Conservation (phyloP, 192 early-diverging fungal genomes). For the Entomortierella chlamydospora region DNA sequence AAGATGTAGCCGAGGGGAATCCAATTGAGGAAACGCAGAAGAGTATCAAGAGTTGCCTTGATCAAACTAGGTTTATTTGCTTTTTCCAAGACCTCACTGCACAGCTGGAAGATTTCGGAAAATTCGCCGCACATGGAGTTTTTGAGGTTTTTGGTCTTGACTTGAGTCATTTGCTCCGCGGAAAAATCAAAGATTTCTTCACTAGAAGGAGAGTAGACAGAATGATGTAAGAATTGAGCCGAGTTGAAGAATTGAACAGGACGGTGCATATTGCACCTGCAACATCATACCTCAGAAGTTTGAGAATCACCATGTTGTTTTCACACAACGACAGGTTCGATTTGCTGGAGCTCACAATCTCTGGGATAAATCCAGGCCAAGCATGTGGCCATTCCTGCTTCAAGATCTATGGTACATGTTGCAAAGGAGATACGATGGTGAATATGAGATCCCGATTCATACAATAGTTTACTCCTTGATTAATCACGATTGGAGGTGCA, state of each 20-base stretch:
- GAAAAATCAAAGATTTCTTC: constrained; percentile 99
- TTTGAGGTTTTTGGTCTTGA: constrained; percentile 94
- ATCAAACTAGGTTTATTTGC: constrained; percentile 92
- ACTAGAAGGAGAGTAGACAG: constrained; percentile 57
- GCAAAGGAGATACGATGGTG: not conserved
- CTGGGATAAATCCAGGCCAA: constrained; percentile 98
- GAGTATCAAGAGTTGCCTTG: constrained; percentile 89
- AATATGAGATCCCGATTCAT: not conserved
- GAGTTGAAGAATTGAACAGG: too few species aligned
- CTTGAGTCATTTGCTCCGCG: constrained; percentile 97
- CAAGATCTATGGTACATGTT: constrained; percentile 73
- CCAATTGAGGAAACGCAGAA: constrained; percentile 96
- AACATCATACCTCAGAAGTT: constrained; percentile 83
- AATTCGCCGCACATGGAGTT: constrained; percentile 95
- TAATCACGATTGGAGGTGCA: not conserved
- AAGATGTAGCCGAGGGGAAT: constrained; percentile 99
- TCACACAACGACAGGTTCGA: constrained; percentile 94
- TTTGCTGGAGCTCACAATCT: constrained; percentile 95
- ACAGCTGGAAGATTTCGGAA: constrained; percentile 93
- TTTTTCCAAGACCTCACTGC: constrained; percentile 91
- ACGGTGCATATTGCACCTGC: too few species aligned
- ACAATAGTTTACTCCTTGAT: not conserved
- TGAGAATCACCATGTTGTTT: constrained; percentile 99
- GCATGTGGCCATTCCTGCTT: constrained; percentile 99
- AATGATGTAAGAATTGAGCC: not conserved